These are phyloP conservation scores for Uncinocarpus reesii DNA, from an alignment of 2,329 filamentous ascomycete species.

Conservation along the genomic window DNA sequence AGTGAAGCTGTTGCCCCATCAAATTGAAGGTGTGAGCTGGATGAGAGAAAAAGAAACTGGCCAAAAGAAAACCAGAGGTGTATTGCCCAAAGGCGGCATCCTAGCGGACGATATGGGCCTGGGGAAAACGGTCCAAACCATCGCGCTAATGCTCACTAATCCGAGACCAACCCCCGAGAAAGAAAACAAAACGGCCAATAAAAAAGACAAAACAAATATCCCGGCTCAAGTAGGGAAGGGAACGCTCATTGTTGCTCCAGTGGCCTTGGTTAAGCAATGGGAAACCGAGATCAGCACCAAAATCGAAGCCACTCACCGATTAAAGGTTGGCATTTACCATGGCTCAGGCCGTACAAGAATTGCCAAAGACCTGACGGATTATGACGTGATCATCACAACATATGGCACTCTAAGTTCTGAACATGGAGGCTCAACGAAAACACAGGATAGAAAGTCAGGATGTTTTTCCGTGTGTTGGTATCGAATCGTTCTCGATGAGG, in stretches of 20 bases:
- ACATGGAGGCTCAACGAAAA: conserved; percentile 57
- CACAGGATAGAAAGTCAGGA: conserved; percentile 52
- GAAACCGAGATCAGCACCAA: conserved; percentile 84
- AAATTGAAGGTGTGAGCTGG: conserved; percentile 88
- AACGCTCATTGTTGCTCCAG: conserved; percentile 82
- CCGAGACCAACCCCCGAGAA: conserved; percentile 54
- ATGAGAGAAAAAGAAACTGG: conserved; percentile 90
- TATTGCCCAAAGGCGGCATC: conserved; percentile 82
- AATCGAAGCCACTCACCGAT: conserved; percentile 55
- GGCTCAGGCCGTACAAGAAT: conserved; percentile 75
- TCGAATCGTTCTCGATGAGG: conserved; percentile 88
- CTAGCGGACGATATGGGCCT: conserved; percentile 92
- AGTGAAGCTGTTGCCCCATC: conserved; percentile 82
- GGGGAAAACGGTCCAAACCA: conserved; percentile 90
- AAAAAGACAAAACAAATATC: conserved; percentile 46
- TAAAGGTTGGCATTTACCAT: conserved; percentile 84
- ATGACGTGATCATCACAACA: conserved; percentile 94
- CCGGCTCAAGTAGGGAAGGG: conserved; percentile 60
- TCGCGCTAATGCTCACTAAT: conserved; percentile 78
- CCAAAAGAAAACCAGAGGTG: conserved; percentile 64
- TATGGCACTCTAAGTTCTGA: conserved; percentile 94
- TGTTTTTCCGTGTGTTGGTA: conserved; percentile 94
- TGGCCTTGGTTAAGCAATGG: conserved; percentile 95
- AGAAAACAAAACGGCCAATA: conserved; percentile 33
- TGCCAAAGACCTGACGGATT: conserved; percentile 63